These are phyloP conservation scores for Tulasnella sp. DNA, from an alignment of 768 basidiomycete species.

Conservation along the genomic window DNA sequence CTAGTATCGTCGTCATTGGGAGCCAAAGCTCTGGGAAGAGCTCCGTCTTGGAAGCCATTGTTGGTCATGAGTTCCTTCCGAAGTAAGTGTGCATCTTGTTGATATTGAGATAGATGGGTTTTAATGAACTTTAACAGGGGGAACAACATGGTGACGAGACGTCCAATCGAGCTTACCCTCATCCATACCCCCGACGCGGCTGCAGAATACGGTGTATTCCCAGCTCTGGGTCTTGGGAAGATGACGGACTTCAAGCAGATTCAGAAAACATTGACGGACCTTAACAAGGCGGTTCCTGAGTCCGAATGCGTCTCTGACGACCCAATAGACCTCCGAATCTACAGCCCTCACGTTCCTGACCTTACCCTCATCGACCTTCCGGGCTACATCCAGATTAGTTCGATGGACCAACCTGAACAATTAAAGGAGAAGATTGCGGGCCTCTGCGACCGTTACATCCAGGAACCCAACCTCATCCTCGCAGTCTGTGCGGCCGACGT, in stretches of 20 bases:
- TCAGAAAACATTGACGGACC: conserved; percentile 87
- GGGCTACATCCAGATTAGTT: conserved; percentile 92
- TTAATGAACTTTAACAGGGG: conserved; percentile 54
- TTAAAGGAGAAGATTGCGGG: conserved; percentile 87
- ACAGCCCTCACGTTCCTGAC: conserved; percentile 94
- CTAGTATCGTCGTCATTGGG: conserved; percentile 96
- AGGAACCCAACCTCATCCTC: conserved; percentile 99
- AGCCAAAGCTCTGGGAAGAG: conserved; percentile 99
- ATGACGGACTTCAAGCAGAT: conserved; percentile 89
- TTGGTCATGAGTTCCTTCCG: conserved; percentile 95
- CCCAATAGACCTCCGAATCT: conserved; percentile 94
- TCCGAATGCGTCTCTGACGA: conserved; percentile 88
- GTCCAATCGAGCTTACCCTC: conserved; percentile 96
- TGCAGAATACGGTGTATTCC: conserved; percentile 89
- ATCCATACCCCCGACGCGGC: conserved; percentile 67
- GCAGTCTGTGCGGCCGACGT: conserved; percentile 98
- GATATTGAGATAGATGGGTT: conserved; percentile 16
- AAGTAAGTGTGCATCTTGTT: conserved; percentile 60
- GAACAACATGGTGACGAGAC: conserved; percentile 98
- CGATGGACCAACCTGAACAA: conserved; percentile 90
- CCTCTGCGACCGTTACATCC: conserved; percentile 94
- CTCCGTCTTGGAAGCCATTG: conserved; percentile 93
- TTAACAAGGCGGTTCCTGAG: conserved; percentile 90
- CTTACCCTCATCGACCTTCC: conserved; percentile 96
- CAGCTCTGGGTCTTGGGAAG: conserved; percentile 79